phyloP scores from a whole-genome alignment of 2,329 filamentous ascomycete genomes.

The Thyridium curvatum region DNA sequence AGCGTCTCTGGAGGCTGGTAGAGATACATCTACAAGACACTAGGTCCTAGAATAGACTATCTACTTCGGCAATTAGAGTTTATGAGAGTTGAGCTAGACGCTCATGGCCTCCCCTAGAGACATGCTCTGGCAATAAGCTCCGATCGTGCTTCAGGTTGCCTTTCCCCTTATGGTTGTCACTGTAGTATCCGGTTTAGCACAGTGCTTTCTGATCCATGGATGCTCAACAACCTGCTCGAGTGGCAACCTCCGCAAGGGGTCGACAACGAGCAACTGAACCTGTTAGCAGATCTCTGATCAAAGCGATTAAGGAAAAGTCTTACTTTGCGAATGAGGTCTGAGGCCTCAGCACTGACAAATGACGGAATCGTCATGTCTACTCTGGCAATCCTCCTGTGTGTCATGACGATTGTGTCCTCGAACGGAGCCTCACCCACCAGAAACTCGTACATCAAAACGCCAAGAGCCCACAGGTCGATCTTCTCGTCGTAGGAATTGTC shows the following conservation, averaged over 20 bases:
- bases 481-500: conserved; percentile 29
- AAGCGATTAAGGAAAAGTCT: conserved; percentile 24
- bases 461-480: conserved; percentile 5
- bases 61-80: no score
- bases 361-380: conserved; percentile 15
- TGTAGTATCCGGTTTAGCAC: no score
- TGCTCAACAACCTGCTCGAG: not conserved
- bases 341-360: conserved; percentile 58
- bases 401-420: conserved; percentile 5
- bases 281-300: not conserved
- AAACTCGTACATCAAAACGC: conserved; percentile 4
- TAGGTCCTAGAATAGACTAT: no score
- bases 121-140: no score
- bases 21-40: no score
- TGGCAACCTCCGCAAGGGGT: not conserved
- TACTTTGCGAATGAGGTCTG: no score
- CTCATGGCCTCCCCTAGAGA: no score
- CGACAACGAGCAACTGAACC: conserved; percentile 3
- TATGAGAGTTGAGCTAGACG: no score
- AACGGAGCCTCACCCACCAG: conserved; percentile 6
- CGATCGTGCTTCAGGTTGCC: no score
- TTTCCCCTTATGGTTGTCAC: no score
- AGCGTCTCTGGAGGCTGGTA: no score
- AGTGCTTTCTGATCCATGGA: conserved; percentile 4
- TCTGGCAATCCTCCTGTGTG: conserved; percentile 2